phyloP scores from a whole-genome alignment of 2,329 filamentous ascomycete genomes.

The Microthyrium microscopicum region DNA sequence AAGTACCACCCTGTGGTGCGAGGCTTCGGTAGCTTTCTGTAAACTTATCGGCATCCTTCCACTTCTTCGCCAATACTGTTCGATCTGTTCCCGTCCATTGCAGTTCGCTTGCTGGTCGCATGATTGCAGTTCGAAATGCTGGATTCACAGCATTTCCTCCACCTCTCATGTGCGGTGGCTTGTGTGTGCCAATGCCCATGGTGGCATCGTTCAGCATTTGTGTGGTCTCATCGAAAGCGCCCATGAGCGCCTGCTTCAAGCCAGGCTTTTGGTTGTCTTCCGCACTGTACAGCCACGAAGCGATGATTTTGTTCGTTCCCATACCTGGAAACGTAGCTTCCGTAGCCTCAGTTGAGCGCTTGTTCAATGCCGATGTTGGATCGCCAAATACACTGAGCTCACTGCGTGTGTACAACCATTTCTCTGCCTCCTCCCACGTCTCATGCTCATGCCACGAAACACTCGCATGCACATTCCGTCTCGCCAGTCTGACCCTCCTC shows the following conservation, averaged over 20 bases:
- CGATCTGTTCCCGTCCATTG: constrained; percentile 11
- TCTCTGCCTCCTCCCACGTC: too few relatives aligned
- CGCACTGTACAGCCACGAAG: constrained; percentile 6
- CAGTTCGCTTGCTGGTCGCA: constrained; percentile 10
- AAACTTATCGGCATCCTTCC: constrained; percentile 3
- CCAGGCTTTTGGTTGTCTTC: constrained; percentile 1
- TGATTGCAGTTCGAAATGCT: constrained; percentile 10
- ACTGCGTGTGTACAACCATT: too few relatives aligned
- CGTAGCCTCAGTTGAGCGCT: too few relatives aligned
- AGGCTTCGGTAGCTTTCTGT: constrained; percentile 10
- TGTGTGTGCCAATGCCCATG: constrained; percentile 2
- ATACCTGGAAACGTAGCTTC: constrained; percentile 1
- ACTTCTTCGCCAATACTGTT: constrained; percentile 1
- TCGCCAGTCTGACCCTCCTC: not conserved
- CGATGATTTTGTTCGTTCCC: constrained; percentile 5
- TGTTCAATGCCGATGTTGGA: too few relatives aligned
- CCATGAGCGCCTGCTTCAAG: not conserved
- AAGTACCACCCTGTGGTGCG: not conserved
- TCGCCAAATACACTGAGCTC: too few relatives aligned
- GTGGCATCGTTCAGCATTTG: constrained; percentile 6
- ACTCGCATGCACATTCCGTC: too few relatives aligned
- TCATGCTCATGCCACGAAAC: too few relatives aligned
- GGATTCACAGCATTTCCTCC: constrained; percentile 11
- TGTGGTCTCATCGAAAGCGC: constrained; percentile 4
- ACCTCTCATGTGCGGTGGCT: constrained; percentile 5